phyloP scores from a whole-genome alignment of 768 basidiomycete species.

The Calvatia gigantea region DNA sequence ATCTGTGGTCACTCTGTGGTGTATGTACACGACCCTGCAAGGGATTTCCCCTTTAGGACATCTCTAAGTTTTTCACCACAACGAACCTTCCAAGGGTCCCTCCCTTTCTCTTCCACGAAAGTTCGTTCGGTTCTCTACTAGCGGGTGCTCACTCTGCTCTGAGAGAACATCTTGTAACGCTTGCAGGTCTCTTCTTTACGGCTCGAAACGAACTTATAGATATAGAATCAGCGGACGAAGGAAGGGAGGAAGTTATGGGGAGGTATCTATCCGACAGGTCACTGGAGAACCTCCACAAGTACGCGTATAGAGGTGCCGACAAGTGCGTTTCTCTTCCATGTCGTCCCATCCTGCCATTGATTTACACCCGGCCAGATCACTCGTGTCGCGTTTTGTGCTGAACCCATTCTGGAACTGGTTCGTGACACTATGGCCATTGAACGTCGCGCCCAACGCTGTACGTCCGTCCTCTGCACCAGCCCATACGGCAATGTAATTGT shows the following conservation, averaged over 20 bases:
- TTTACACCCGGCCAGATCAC: slow-evolving; percentile 46
- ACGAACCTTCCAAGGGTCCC: neutral
- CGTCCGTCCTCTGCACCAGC: slow-evolving; percentile 21
- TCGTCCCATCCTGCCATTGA: slow-evolving; percentile 5
- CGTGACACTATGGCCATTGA: slow-evolving; percentile 82
- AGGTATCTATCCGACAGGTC: slow-evolving; percentile 5
- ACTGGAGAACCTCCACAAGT: slow-evolving; percentile 73
- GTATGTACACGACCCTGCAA: neutral
- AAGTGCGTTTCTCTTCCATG: slow-evolving; percentile 45
- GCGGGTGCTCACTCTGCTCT: neutral
- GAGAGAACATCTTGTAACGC: neutral
- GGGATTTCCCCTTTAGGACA: neutral
- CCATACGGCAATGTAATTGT: neutral
- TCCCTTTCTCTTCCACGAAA: neutral
- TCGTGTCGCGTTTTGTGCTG: slow-evolving; percentile 72
- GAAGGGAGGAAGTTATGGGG: neutral
- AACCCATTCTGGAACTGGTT: slow-evolving; percentile 91
- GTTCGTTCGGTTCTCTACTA: neutral
- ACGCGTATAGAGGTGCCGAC: slow-evolving; percentile 79
- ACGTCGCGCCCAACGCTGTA: slow-evolving; percentile 87
- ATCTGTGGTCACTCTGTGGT: neutral
- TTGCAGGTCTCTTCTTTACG: too few species aligned
- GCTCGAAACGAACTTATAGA: neutral
- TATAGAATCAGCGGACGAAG: neutral
- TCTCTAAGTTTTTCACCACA: neutral